Evolutionary conservation across 1,284 basidiomycete species (phyloP).

Genomic region (Gymnopus androsaceus): DNA sequence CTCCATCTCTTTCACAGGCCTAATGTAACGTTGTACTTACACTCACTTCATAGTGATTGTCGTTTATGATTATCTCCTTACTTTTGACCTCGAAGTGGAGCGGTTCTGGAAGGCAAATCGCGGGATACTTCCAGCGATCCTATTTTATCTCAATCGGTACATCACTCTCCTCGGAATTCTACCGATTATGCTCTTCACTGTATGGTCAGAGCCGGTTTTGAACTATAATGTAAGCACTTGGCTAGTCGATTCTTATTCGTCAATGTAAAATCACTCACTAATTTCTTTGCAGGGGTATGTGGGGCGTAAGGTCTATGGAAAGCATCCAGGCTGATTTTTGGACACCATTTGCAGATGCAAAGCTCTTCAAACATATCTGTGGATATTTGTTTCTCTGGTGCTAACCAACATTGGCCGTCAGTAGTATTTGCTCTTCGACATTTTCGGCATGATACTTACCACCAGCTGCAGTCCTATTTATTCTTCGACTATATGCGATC

Average conservation of each 20-base stretch:
- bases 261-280: too few species aligned
- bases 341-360: slow-evolving; percentile 5
- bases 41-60: slow-evolving; percentile 36
- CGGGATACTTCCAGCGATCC: slow-evolving; percentile 23
- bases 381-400: background rate
- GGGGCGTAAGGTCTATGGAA: too few species aligned
- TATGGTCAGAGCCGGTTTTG: slow-evolving; percentile 13
- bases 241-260: too few species aligned
- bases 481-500: slow-evolving; percentile 4
- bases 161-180: slow-evolving; percentile 32
- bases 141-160: slow-evolving; percentile 44
- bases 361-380: background rate
- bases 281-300: too few species aligned
- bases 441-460: background rate
- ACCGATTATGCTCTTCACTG: slow-evolving; percentile 27
- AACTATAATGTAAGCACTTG: background rate
- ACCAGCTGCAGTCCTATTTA: slow-evolving; percentile 3
- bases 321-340: too few species aligned
- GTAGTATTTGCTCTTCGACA: background rate
- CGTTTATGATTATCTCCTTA: slow-evolving; percentile 43
- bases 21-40: too few species aligned
- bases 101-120: slow-evolving; percentile 38
- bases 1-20: too few species aligned
- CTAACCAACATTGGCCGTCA: background rate
- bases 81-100: slow-evolving; percentile 35